phyloP scores from a whole-genome alignment of 108 stramenopile genomes.

The Seminavis robusta region DNA sequence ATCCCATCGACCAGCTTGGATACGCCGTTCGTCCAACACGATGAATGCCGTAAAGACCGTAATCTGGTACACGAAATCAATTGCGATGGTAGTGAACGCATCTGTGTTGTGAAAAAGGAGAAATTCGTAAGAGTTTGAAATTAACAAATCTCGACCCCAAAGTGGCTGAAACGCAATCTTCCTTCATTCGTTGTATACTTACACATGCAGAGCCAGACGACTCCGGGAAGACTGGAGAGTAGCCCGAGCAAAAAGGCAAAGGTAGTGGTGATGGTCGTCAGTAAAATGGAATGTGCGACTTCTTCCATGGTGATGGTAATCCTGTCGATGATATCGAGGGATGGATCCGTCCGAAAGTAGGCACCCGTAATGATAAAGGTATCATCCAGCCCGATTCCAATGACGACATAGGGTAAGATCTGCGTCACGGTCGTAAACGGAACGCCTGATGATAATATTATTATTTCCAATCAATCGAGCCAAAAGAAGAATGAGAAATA shows the following conservation, averaged over 20 bases:
- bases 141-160: no score
- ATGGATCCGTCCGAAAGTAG: slow-evolving; percentile 6
- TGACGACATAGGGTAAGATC: no score
- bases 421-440: slow-evolving; percentile 24
- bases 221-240: no score
- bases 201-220: no score
- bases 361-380: slow-evolving; percentile 20
- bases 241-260: slow-evolving; percentile 28
- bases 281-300: slow-evolving; percentile 17
- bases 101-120: no score
- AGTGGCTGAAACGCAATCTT: no score
- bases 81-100: slow-evolving; percentile 14
- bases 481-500: no score
- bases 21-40: slow-evolving; percentile 20
- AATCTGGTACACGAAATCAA: no score
- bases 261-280: slow-evolving; percentile 27
- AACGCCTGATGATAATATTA: no score
- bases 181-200: no score
- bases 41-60: slow-evolving; percentile 22
- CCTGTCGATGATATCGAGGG: slow-evolving; percentile 4
- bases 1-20: slow-evolving; percentile 13
- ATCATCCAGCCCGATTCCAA: slow-evolving; percentile 30
- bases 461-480: no score
- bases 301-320: slow-evolving; percentile 21
- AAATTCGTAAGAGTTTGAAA: slow-evolving; percentile 8